Conservation (phyloP, 2,329 filamentous ascomycete genomes). For the Hypocrella siamensis region DNA sequence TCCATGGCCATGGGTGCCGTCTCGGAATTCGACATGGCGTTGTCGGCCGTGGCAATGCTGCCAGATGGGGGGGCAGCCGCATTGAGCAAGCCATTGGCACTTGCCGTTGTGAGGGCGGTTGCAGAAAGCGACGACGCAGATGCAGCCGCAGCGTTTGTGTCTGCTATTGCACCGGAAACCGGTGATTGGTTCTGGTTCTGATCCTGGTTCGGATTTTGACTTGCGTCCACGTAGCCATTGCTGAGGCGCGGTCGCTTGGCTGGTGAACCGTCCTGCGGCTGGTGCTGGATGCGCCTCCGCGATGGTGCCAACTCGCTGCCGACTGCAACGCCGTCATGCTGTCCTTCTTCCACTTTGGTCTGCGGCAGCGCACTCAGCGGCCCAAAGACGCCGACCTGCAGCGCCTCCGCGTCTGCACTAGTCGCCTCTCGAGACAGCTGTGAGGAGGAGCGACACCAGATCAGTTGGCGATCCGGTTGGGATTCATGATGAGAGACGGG, state of each 20-base stretch:
- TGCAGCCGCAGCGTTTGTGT: slow-evolving; percentile 1
- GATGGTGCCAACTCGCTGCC: slow-evolving; percentile 24
- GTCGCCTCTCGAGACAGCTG: slow-evolving; percentile 31
- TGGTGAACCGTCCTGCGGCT: slow-evolving; percentile 36
- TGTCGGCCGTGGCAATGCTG: neutral
- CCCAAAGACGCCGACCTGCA: slow-evolving; percentile 40
- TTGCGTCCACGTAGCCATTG: slow-evolving; percentile 49
- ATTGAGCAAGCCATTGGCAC: too few species aligned
- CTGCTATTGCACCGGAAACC: neutral
- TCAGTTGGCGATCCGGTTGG: neutral
- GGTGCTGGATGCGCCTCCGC: slow-evolving; percentile 33
- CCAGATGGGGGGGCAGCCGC: too few species aligned
- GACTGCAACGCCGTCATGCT: slow-evolving; percentile 19
- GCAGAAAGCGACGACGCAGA: slow-evolving; percentile 14
- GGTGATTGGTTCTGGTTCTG: too few species aligned
- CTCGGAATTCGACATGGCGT: slow-evolving; percentile 23
- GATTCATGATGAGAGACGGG: neutral
- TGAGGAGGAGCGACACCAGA: slow-evolving; percentile 7
- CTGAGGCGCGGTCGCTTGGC: slow-evolving; percentile 43
- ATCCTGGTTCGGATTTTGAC: too few species aligned
- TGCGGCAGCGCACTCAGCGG: slow-evolving; percentile 32
- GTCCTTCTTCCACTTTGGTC: slow-evolving; percentile 21
- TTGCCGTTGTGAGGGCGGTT: slow-evolving; percentile 15
- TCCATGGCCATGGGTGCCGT: slow-evolving; percentile 14
- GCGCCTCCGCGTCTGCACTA: slow-evolving; percentile 27